Evolutionary conservation across 257 asterid species (phyloP).

Genomic region (Ilex asprella): DNA sequence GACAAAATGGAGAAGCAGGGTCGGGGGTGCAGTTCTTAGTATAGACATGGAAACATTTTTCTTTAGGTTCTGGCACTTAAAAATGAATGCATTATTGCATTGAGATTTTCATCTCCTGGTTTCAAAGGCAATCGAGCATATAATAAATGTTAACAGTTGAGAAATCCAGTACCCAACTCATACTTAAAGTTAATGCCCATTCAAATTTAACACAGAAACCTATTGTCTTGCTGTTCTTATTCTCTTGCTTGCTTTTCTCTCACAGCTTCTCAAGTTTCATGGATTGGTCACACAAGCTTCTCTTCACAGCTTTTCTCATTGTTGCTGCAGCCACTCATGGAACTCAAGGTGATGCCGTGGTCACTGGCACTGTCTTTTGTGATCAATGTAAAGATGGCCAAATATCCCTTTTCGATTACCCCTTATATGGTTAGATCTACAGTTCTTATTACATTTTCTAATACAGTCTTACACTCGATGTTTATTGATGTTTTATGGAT

Average conservation of each 20-base stretch:
- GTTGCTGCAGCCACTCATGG: conserved; percentile 38
- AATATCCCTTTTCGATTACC: conserved; percentile 71
- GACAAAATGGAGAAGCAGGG: too few relatives aligned
- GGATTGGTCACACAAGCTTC: conserved; percentile 41
- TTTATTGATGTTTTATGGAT: too few relatives aligned
- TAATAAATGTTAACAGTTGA: neutral
- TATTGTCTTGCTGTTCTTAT: conserved; percentile 1
- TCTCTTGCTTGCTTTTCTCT: conserved; percentile 2
- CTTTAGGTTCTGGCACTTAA: too few relatives aligned
- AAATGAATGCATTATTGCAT: too few relatives aligned
- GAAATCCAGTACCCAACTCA: too few relatives aligned
- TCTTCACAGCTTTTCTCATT: conserved; percentile 42
- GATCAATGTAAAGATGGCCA: conserved; percentile 96
- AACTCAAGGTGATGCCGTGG: conserved; percentile 45
- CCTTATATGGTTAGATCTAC: conserved; percentile 47
- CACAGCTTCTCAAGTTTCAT: conserved; percentile 24
- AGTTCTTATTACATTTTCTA: neutral
- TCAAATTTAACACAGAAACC: conserved; percentile 4
- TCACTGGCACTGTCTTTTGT: conserved; percentile 86
- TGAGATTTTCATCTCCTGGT: too few relatives aligned
- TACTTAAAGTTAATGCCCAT: neutral
- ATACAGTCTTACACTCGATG: too few relatives aligned
- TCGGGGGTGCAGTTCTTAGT: too few relatives aligned
- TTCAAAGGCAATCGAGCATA: too few relatives aligned
- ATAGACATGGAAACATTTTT: too few relatives aligned